These are phyloP conservation scores for Boletus vinaceobasis DNA, from an alignment of 768 basidiomycete species.

Conservation along the genomic window DNA sequence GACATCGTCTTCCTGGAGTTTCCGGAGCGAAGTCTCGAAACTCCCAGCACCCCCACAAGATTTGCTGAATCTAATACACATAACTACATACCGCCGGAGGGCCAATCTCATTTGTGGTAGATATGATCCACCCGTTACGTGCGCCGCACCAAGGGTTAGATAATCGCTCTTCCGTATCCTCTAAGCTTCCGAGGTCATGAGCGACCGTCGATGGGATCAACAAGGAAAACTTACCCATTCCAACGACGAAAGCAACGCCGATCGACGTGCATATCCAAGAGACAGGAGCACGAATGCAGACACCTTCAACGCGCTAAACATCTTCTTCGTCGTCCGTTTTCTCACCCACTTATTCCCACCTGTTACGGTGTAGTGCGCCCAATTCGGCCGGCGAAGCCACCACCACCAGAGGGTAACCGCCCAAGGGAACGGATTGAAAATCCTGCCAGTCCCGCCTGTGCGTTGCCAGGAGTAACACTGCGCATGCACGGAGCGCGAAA, in stretches of 20 bases:
- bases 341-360: conserved; percentile 39
- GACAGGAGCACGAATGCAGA: background rate
- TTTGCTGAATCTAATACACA: background rate
- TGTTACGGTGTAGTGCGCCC: conserved; percentile 34
- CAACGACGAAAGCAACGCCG: background rate
- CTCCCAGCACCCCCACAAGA: background rate
- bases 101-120: background rate
- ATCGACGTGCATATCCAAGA: conserved; percentile 7
- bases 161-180: background rate
- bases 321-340: conserved; percentile 1
- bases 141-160: too few species aligned
- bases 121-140: too few species aligned
- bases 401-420: conserved; percentile 31
- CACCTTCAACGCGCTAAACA: conserved; percentile 1
- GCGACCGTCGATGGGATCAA: background rate
- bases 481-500: conserved; percentile 21
- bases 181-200: conserved; percentile 4
- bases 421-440: conserved; percentile 41
- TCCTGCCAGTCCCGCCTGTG: conserved; percentile 34
- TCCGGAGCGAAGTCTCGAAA: too few species aligned
- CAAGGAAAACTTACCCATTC: background rate
- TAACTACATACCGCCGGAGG: background rate
- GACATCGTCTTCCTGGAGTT: too few species aligned
- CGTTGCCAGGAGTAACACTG: conserved; percentile 43
- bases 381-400: conserved; percentile 33